A percentile compares a stretch with the other conserved stretches of the same genome.
These are phyloP conservation scores for Hericium coralloides DNA, from an alignment of 768 basidiomycete species.

Conservation along the genomic window DNA sequence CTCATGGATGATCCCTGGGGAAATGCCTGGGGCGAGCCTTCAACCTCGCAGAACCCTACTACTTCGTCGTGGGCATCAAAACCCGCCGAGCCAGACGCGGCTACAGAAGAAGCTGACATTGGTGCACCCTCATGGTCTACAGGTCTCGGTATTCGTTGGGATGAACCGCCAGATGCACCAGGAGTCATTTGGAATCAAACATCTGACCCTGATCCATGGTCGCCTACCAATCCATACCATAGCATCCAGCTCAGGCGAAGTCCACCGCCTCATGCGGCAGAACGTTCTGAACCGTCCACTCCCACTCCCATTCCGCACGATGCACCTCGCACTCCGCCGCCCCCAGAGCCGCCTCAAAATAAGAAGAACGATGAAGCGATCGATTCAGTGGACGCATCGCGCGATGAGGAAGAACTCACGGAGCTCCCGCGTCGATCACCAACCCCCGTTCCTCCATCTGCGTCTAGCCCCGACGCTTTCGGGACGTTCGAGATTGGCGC, in stretches of 20 bases:
- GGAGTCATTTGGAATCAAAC: constrained; percentile 34
- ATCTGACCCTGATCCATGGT: constrained; percentile 18
- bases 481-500: constrained; percentile 50
- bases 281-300: too few relatives aligned
- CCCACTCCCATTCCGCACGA: too few relatives aligned
- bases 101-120: constrained; percentile 41
- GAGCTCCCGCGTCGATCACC: not conserved
- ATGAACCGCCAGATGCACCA: constrained; percentile 32
- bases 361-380: too few relatives aligned
- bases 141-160: constrained; percentile 36
- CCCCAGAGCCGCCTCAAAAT: too few relatives aligned
- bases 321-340: too few relatives aligned
- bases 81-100: constrained; percentile 19
- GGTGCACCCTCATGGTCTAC: constrained; percentile 50
- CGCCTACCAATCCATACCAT: constrained; percentile 28
- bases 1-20: constrained; percentile 73
- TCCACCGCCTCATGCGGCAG: not conserved
- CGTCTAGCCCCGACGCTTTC: constrained; percentile 42
- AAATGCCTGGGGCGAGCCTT: constrained; percentile 54
- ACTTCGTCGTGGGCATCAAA: constrained; percentile 1
- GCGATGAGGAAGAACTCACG: not conserved
- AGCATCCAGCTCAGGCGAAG: not conserved
- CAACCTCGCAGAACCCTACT: not conserved
- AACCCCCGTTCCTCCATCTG: constrained; percentile 14
- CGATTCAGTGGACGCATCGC: too few relatives aligned